These are phyloP conservation scores for Ciborinia camelliae DNA, from an alignment of 2,329 filamentous ascomycete species.

Conservation along the genomic window DNA sequence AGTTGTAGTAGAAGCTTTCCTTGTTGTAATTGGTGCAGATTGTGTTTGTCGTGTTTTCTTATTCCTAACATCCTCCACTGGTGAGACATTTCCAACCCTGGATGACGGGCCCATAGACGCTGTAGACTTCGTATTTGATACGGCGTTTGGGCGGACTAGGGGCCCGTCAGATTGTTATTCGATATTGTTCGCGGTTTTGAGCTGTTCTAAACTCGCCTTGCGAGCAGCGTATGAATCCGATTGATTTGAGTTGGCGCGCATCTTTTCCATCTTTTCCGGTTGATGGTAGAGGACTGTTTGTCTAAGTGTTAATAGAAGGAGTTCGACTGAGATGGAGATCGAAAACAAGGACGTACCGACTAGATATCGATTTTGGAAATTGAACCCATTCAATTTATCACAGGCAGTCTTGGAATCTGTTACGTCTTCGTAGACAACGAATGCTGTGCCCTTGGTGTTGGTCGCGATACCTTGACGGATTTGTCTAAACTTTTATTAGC, in stretches of 20 bases:
- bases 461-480: constrained; percentile 96
- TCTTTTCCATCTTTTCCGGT: constrained; percentile 71
- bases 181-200: constrained; percentile 97
- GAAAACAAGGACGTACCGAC: constrained; percentile 65
- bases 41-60: constrained; percentile 14
- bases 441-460: constrained; percentile 97
- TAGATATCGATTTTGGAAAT: constrained; percentile 99
- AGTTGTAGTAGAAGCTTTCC: constrained; percentile 10
- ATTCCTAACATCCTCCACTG: constrained; percentile 17
- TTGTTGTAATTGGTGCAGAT: constrained; percentile 14
- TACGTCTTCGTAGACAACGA: constrained; percentile 99
- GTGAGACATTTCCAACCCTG: constrained; percentile 17
- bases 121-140: constrained; percentile 14
- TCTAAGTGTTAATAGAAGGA: constrained; percentile 18
- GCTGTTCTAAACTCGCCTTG: constrained; percentile 94
- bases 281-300: constrained; percentile 67
- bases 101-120: constrained; percentile 29
- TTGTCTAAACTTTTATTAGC: constrained; percentile 59
- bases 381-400: constrained; percentile 99
- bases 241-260: constrained; percentile 59
- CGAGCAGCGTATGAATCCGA: constrained; percentile 82
- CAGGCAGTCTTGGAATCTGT: constrained; percentile 98
- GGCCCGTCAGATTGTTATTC: constrained; percentile 82
- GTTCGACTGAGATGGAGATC: constrained; percentile 5
- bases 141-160: constrained; percentile 21